phyloP scores from a whole-genome alignment of 805 yeast genomes.

The Starmerella potacharoeniae region DNA sequence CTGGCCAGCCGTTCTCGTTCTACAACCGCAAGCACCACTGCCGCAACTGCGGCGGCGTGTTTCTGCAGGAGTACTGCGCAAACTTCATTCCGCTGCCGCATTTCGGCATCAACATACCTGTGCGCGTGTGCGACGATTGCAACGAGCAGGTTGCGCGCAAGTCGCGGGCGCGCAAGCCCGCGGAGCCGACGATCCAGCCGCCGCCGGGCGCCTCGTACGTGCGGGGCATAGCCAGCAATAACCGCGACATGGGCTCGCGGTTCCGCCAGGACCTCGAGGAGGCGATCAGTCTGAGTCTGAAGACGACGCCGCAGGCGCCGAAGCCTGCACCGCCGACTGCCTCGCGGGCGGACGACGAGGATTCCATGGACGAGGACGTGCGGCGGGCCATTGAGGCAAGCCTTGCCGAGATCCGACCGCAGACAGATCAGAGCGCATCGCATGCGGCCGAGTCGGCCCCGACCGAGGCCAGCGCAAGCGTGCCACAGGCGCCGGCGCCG shows the following conservation, averaged over 20 bases:
- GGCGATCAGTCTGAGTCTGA: conserved; percentile 71
- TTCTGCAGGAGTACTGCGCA: conserved; percentile 74
- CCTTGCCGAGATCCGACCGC: conserved; percentile 48
- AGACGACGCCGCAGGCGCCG: conserved; percentile 34
- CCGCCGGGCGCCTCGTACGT: conserved; percentile 1
- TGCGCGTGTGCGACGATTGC: conserved; percentile 89
- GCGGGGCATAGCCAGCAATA: conserved; percentile 10
- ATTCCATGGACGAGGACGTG: conserved; percentile 76
- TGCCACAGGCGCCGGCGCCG: conserved; percentile 1
- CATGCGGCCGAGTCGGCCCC: not conserved
- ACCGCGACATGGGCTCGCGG: conserved; percentile 24
- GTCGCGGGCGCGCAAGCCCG: conserved; percentile 1
- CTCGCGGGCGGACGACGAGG: conserved; percentile 26
- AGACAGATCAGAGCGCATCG: not conserved
- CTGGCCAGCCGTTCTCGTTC: conserved; percentile 68
- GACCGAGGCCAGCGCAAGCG: not conserved
- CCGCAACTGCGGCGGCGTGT: conserved; percentile 93
- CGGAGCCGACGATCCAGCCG: conserved; percentile 19
- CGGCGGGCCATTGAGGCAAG: conserved; percentile 92
- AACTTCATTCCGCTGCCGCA: conserved; percentile 61
- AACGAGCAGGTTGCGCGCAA: conserved; percentile 45
- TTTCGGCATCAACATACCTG: conserved; percentile 77
- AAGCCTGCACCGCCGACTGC: conserved; percentile 25
- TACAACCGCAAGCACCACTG: conserved; percentile 92
- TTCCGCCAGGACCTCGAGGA: conserved; percentile 50